Conservation (phyloP, 345 rosid species). For the Citrus unshiu region DNA sequence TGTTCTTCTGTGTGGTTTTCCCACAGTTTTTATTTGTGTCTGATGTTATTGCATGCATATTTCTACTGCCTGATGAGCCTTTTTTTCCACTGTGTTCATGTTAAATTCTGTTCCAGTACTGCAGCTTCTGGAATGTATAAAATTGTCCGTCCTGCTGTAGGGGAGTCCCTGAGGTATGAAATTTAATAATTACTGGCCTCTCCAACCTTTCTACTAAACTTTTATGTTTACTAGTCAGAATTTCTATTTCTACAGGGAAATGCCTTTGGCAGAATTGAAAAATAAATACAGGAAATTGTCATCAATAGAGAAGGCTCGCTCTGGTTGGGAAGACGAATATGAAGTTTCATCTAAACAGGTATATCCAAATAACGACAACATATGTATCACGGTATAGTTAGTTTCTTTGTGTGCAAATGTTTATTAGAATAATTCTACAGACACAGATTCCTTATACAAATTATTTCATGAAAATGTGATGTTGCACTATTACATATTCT, state of each 20-base stretch:
- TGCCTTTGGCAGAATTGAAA: constrained; percentile 77
- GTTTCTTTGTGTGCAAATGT: neutral
- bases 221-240: neutral
- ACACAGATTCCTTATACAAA: neutral
- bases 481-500: neutral
- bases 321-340: constrained; percentile 96
- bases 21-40: neutral
- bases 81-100: neutral
- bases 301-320: constrained; percentile 68
- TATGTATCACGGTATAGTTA: neutral
- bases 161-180: constrained; percentile 83
- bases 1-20: neutral
- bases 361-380: neutral
- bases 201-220: constrained; percentile 6
- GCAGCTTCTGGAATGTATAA: constrained; percentile 78
- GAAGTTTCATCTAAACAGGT: constrained; percentile 97
- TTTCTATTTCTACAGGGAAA: constrained; percentile 54
- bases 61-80: neutral
- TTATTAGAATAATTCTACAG: too few species aligned
- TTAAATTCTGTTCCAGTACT: constrained; percentile 46
- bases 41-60: neutral
- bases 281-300: constrained; percentile 72
- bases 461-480: too few species aligned
- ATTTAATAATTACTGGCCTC: constrained; percentile 8
- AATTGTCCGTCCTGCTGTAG: constrained; percentile 90